phyloP scores from a whole-genome alignment of 129 eudicot species.

The Ambrosia artemisiifolia region DNA sequence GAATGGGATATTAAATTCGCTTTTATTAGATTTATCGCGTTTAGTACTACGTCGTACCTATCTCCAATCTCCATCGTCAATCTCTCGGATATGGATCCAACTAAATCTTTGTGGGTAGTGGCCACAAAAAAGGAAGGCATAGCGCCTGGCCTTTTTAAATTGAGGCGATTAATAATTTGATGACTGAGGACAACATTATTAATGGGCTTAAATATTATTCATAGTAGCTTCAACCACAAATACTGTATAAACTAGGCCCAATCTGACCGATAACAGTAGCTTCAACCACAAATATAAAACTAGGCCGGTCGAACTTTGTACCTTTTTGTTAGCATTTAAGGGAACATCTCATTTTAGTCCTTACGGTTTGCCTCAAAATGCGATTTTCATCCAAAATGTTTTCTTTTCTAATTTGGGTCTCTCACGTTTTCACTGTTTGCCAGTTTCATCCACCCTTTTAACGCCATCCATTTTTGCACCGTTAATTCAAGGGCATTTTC shows the following conservation, averaged over 20 bases:
- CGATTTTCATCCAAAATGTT: too few relatives aligned
- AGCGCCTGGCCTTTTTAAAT: not conserved
- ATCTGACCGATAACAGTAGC: not conserved
- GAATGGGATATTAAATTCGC: not conserved
- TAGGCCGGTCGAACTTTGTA: not conserved
- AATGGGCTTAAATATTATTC: constrained; percentile 8
- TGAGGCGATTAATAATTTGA: not conserved
- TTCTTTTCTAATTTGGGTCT: too few relatives aligned
- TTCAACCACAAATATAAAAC: not conserved
- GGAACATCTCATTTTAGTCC: too few relatives aligned
- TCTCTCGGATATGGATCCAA: not conserved
- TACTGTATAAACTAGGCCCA: not conserved
- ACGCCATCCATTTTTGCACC: too few relatives aligned
- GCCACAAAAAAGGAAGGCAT: not conserved
- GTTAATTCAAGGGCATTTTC: too few relatives aligned
- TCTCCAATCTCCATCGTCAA: not conserved
- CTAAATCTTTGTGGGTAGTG: not conserved
- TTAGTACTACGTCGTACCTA: not conserved
- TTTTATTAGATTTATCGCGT: not conserved
- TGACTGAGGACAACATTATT: not conserved
- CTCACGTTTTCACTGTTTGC: too few relatives aligned
- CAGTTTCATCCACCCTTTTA: too few relatives aligned
- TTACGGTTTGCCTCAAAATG: too few relatives aligned
- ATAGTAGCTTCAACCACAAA: not conserved
- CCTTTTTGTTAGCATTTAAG: not conserved